Evolutionary conservation across 169 alveolate genomes (phyloP), one percentile per base, ranked within the genome.

Genomic region (Toxoplasma gondii): DNA sequence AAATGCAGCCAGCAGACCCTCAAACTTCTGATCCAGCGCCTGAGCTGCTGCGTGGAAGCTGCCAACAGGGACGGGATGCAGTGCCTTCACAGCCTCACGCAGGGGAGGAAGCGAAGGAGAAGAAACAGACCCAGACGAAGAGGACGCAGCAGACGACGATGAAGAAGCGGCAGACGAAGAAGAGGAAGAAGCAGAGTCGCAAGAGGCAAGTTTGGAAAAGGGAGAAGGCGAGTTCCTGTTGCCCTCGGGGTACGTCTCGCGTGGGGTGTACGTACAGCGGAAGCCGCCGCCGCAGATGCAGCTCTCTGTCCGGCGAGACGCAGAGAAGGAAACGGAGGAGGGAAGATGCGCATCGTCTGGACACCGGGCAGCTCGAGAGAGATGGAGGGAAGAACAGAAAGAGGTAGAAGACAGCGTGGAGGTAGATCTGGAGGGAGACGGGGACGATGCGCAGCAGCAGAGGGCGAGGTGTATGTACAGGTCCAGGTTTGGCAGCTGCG

Each of bases 401-500:
- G 58, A 12, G 58, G 22, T 7, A 49, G 4, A 49, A 49, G 12
- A 49, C 22, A 49, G 58, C 58, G 58, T 19, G 39, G 44, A 41
- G 39, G 84, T 19, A 44, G 12, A 34, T 34, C 41, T 7, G 82
- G 82, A 24, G 31, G 82, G 38, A n/a, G 41, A 24, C 36, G 41
- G 36, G 82, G 38, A 7, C 10, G 82, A 22, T 17, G 82, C 82
- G 82, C 82, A 24, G 31, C 82, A 31, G 43, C 84, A 36, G 44
- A 74, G 84, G 44, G 44, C 84, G 39, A 10, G 84, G 84, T 74
- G 84, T 74, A 74, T n/a, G 43, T 74, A 74, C 38, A 74, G 39
- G 39, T 12, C 45, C 17, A 74, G n/a, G 84, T 31, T 34, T 9
- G 84, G 84, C 16, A 44, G 44, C 45, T 31, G 17, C 12, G 84